These are phyloP conservation scores for Cyberlindnera mrakii DNA, from an alignment of 805 yeast species.

Conservation along the genomic window DNA sequence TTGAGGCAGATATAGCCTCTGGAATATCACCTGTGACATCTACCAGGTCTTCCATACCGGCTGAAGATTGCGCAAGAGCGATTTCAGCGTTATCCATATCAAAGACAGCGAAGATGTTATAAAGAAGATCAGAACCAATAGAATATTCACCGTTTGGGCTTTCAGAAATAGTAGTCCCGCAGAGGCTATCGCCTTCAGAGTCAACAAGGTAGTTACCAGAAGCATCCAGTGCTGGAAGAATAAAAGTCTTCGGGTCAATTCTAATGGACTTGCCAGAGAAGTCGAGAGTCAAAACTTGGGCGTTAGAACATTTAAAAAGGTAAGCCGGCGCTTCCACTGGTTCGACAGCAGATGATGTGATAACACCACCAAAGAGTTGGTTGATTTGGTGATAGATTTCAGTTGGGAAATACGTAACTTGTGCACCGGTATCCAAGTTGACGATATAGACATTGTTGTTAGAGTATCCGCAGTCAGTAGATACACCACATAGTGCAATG, in stretches of 20 bases:
- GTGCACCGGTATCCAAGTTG: constrained; percentile 17
- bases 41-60: constrained; percentile 5
- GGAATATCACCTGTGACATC: constrained; percentile 15
- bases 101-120: constrained; percentile 12
- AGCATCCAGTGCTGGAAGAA: constrained; percentile 6
- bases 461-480: constrained; percentile 11
- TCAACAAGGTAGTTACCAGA: constrained; percentile 5
- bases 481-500: constrained; percentile 8
- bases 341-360: constrained; percentile 22
- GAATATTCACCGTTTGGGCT: not conserved
- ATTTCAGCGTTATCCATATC: constrained; percentile 16
- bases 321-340: constrained; percentile 31
- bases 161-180: constrained; percentile 8
- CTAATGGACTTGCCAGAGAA: constrained; percentile 14
- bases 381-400: constrained; percentile 10
- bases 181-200: constrained; percentile 12
- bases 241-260: constrained; percentile 6
- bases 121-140: constrained; percentile 13
- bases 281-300: constrained; percentile 9
- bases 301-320: constrained; percentile 20
- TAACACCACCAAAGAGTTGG: constrained; percentile 14
- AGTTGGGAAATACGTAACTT: constrained; percentile 5
- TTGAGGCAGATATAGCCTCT: constrained; percentile 11
- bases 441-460: constrained; percentile 1
- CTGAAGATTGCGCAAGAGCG: constrained; percentile 12